Percentiles rank a stretch among this genome's conserved stretches.
Evolutionary conservation across 108 stramenopile species (phyloP).

Genomic region (Schizochytrium sp.): DNA sequence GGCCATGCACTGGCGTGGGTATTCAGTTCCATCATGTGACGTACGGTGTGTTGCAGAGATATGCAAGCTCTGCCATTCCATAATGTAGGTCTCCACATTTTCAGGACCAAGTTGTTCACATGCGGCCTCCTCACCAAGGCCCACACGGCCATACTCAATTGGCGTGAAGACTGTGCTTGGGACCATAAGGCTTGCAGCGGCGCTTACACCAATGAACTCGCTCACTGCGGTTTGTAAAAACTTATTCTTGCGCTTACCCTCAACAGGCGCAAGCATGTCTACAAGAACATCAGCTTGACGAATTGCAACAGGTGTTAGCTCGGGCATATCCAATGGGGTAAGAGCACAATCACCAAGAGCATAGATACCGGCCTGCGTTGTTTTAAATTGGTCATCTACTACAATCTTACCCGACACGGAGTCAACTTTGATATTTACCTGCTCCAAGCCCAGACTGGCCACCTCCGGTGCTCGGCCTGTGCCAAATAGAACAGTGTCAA

Average conservation of each 20-base stretch:
- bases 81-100: slow-evolving; percentile 47
- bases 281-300: slow-evolving; percentile 73
- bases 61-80: slow-evolving; percentile 54
- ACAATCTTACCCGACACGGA: slow-evolving; percentile 63
- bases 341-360: slow-evolving; percentile 72
- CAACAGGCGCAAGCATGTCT: slow-evolving; percentile 63
- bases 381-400: slow-evolving; percentile 66
- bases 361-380: slow-evolving; percentile 69
- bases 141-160: slow-evolving; percentile 74
- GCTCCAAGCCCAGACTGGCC: slow-evolving; percentile 64
- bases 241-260: slow-evolving; percentile 75
- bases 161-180: slow-evolving; percentile 77
- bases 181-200: slow-evolving; percentile 67
- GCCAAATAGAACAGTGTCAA: slow-evolving; percentile 74
- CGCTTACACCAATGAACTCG: background rate
- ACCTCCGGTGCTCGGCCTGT: slow-evolving; percentile 69
- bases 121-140: slow-evolving; percentile 74
- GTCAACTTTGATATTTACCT: slow-evolving; percentile 57
- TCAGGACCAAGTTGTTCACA: slow-evolving; percentile 25
- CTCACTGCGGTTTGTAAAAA: slow-evolving; percentile 67
- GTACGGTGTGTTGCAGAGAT: slow-evolving; percentile 15
- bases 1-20: slow-evolving; percentile 35
- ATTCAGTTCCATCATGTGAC: background rate
- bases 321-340: slow-evolving; percentile 62
- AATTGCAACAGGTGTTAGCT: slow-evolving; percentile 75